A percentile compares a stretch with the other conserved stretches of the same genome.
phyloP scores from a whole-genome alignment of 2,329 filamentous ascomycete species.

The Ophiostoma montium region DNA sequence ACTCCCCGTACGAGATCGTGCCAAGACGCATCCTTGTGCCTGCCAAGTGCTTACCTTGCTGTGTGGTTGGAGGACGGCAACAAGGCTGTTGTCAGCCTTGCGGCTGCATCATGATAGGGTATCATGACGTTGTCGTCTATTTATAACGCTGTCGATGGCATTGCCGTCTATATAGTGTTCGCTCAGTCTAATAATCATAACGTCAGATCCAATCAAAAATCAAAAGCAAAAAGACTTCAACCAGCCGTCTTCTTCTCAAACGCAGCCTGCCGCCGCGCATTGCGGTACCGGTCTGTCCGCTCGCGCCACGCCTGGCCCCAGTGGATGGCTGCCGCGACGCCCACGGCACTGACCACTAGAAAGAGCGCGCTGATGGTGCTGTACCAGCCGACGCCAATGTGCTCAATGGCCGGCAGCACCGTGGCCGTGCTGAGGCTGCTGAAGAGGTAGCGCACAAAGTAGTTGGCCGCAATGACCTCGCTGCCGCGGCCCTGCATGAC shows the following conservation, averaged over 20 bases:
- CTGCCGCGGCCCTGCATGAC: constrained; percentile 59
- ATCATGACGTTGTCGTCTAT: no score
- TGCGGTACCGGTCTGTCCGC: constrained; percentile 34
- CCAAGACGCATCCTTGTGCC: no score
- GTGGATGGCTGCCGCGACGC: constrained; percentile 32
- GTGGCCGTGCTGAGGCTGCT: constrained; percentile 56
- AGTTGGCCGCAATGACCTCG: constrained; percentile 70
- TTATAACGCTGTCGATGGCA: no score
- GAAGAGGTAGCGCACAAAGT: constrained; percentile 63
- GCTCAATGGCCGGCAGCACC: constrained; percentile 59
- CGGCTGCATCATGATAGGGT: no score
- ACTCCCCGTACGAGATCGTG: no score
- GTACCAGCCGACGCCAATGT: constrained; percentile 71
- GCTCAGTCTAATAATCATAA: no score
- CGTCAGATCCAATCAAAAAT: neutral
- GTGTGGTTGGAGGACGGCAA: no score
- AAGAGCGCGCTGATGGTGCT: constrained; percentile 53
- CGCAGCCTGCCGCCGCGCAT: constrained; percentile 19
- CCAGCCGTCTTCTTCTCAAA: constrained; percentile 5
- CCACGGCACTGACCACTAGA: constrained; percentile 30
- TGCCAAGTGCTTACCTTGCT: no score
- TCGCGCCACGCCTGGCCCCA: constrained; percentile 39
- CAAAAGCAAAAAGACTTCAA: neutral
- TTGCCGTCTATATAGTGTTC: no score
- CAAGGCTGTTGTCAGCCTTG: no score